Evolutionary conservation across 495 filamentous ascomycete genomes (phyloP).

Genomic region (Aspergillus carlsbadensis): DNA sequence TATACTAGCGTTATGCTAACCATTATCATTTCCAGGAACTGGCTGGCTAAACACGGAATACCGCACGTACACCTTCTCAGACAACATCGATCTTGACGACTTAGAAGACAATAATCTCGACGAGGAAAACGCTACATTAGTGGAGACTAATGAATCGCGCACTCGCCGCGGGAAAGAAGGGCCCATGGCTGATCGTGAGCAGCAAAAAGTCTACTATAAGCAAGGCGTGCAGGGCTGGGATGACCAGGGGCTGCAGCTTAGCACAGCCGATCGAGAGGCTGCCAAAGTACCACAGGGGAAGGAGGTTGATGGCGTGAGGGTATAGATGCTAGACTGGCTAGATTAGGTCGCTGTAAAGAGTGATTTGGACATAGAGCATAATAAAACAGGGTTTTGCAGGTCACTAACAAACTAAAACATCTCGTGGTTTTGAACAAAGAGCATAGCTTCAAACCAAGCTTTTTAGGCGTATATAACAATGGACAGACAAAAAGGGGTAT

Average conservation of each 20-base stretch:
- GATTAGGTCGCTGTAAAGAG: background rate
- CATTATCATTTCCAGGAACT: conserved; percentile 50
- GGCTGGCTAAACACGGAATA: conserved; percentile 86
- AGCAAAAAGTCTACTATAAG: conserved; percentile 41
- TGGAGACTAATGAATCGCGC: conserved; percentile 62
- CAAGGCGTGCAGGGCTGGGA: conserved; percentile 44
- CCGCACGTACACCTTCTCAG: conserved; percentile 69
- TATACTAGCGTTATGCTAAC: background rate
- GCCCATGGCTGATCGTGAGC: conserved; percentile 32
- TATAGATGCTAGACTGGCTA: conserved; percentile 20
- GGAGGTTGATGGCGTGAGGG: conserved; percentile 34
- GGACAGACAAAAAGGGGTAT: no score
- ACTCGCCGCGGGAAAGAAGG: conserved; percentile 53
- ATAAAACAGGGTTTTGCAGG: background rate
- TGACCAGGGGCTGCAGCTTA: conserved; percentile 44
- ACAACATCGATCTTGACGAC: conserved; percentile 37
- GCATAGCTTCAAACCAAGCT: no score
- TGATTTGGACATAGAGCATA: background rate
- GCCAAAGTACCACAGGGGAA: conserved; percentile 37
- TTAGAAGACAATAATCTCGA: conserved; percentile 40
- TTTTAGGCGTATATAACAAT: no score
- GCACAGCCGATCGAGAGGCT: conserved; percentile 38
- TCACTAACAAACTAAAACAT: no score
- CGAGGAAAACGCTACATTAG: conserved; percentile 57
- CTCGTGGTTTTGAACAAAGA: no score